phyloP scores from a whole-genome alignment of 2,329 filamentous ascomycete genomes.

The Fusarium sp. region DNA sequence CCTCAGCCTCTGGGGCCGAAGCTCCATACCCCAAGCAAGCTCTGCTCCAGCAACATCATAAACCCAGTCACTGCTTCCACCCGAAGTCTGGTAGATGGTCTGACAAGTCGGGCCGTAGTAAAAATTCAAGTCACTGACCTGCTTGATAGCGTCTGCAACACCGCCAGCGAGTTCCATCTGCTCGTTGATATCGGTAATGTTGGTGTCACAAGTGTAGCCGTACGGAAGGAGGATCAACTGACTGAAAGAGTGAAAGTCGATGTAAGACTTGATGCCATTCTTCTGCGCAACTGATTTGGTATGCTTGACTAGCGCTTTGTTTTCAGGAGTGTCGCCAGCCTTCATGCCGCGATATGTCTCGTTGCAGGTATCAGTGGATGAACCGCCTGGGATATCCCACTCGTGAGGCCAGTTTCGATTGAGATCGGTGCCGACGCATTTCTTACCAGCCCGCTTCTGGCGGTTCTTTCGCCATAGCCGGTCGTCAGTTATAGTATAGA shows the following conservation, averaged over 20 bases:
- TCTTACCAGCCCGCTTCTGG: conserved; percentile 49
- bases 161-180: conserved; percentile 59
- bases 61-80: conserved; percentile 57
- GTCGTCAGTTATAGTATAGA: conserved; percentile 53
- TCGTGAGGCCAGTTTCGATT: conserved; percentile 69
- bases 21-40: conserved; percentile 53
- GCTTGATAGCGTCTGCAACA: conserved; percentile 60
- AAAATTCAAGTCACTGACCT: conserved; percentile 52
- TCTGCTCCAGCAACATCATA: conserved; percentile 54
- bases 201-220: conserved; percentile 64
- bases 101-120: conserved; percentile 63
- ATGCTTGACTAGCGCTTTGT: conserved; percentile 53
- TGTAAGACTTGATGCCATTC: conserved; percentile 65
- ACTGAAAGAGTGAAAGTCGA: conserved; percentile 72
- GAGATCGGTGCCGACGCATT: conserved; percentile 63
- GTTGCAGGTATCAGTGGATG: conserved; percentile 61
- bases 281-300: conserved; percentile 47
- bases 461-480: conserved; percentile 72
- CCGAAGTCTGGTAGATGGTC: conserved; percentile 68
- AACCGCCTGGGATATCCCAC: conserved; percentile 60
- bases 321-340: conserved; percentile 60
- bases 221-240: conserved; percentile 67
- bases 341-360: conserved; percentile 58
- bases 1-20: conserved; percentile 46
- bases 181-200: conserved; percentile 56